Evolutionary conservation across 2,329 filamentous ascomycete genomes (phyloP).

Genomic region (Phyllosticta capitalensis): DNA sequence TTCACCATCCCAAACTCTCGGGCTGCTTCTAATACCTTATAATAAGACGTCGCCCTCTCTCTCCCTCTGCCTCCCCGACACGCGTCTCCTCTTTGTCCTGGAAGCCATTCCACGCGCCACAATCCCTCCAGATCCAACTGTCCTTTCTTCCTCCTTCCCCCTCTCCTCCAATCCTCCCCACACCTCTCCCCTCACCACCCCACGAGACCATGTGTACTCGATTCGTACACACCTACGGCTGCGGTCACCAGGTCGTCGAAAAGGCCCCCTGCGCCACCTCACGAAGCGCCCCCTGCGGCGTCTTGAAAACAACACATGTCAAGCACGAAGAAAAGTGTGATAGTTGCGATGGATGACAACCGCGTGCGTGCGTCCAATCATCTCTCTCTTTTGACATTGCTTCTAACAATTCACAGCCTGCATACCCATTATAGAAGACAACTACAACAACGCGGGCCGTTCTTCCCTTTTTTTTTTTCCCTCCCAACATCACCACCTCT

Average conservation of each 20-base stretch:
- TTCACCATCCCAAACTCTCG: conserved; percentile 19
- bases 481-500: background rate
- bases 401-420: conserved; percentile 14
- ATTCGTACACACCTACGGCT: conserved; percentile 39
- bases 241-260: conserved; percentile 35
- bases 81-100: conserved; percentile 6
- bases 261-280: conserved; percentile 39
- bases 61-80: conserved; percentile 4
- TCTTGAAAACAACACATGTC: conserved; percentile 34
- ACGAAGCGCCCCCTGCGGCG: conserved; percentile 31
- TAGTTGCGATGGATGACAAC: conserved; percentile 35
- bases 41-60: background rate
- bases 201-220: conserved; percentile 35
- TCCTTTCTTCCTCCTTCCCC: conserved; percentile 17
- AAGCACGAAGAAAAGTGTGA: conserved; percentile 41
- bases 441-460: conserved; percentile 21
- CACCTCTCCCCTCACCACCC: conserved; percentile 9
- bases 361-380: conserved; percentile 13
- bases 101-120: background rate
- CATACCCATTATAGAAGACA: conserved; percentile 14
- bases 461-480: conserved; percentile 15
- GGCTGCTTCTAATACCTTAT: conserved; percentile 14
- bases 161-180: background rate
- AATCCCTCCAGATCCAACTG: conserved; percentile 15
- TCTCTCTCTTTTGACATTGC: background rate